A percentile compares a stretch with the other conserved stretches of the same genome.
Conservation (phyloP, 2,329 filamentous ascomycete species). For the Colletotrichum tropicale region DNA sequence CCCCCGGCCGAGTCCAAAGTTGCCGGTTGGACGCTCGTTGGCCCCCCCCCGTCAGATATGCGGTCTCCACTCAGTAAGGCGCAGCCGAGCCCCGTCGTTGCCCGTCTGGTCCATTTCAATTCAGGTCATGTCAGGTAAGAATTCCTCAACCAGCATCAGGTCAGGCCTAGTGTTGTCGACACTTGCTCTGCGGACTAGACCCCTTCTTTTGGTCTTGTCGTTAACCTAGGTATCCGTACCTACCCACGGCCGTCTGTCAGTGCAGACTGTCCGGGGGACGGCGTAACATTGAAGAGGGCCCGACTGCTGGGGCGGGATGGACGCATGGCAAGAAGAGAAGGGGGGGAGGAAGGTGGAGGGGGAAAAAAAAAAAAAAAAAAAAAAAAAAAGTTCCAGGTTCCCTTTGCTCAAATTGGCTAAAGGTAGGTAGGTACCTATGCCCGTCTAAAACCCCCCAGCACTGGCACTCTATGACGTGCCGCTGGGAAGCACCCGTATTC, state of each 20-base stretch:
- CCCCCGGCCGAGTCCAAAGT: neutral
- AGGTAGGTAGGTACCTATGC: neutral
- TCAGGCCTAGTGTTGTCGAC: neutral
- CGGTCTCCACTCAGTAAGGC: slow-evolving; percentile 12
- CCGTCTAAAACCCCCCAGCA: slow-evolving; percentile 10
- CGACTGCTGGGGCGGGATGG: neutral
- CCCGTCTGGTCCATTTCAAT: neutral
- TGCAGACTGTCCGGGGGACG: neutral
- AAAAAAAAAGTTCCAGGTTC: too few species aligned
- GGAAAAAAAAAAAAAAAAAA: neutral
- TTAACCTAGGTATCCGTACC: neutral
- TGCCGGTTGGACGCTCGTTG: slow-evolving; percentile 8
- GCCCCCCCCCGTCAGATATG: neutral
- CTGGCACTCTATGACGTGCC: slow-evolving; percentile 14
- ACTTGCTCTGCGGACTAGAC: neutral
- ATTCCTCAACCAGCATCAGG: neutral
- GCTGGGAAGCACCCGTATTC: neutral
- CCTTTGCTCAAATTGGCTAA: neutral
- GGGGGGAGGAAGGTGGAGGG: neutral
- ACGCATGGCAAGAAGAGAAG: neutral
- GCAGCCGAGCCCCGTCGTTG: slow-evolving; percentile 9
- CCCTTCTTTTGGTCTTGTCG: neutral
- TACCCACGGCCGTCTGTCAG: neutral
- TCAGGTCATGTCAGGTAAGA: slow-evolving; percentile 2
- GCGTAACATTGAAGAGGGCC: neutral